phyloP scores from a whole-genome alignment of 2,329 filamentous ascomycete genomes.

The Aciculosporium take region DNA sequence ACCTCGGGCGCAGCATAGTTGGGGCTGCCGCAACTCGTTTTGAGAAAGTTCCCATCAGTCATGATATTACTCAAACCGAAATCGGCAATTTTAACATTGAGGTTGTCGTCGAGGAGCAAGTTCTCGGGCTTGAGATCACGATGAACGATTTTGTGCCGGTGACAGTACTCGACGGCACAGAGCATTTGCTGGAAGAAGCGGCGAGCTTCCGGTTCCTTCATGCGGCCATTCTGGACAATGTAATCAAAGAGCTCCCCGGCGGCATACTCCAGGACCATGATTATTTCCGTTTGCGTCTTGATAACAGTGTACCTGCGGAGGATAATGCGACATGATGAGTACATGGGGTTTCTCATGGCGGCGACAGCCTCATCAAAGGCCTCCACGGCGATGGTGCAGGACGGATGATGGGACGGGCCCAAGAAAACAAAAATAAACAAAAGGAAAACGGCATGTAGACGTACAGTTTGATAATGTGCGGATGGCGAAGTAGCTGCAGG shows the following conservation, averaged over 20 bases:
- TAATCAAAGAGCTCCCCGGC: constrained; percentile 96
- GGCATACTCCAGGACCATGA: constrained; percentile 98
- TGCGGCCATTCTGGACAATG: constrained; percentile 84
- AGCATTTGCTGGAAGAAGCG: constrained; percentile 99
- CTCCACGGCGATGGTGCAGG: background rate
- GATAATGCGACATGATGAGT: background rate
- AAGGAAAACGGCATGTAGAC: constrained; percentile 15
- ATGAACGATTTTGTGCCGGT: constrained; percentile 97
- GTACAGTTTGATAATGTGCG: constrained; percentile 97
- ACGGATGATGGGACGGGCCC: too few relatives aligned
- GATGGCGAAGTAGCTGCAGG: constrained; percentile 84
- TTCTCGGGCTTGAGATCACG: constrained; percentile 97
- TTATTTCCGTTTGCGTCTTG: constrained; percentile 84
- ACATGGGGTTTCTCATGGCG: too few relatives aligned
- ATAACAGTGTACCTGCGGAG: constrained; percentile 74
- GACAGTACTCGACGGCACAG: constrained; percentile 96
- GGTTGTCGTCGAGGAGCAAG: constrained; percentile 79
- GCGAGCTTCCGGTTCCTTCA: constrained; percentile 82
- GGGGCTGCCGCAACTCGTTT: constrained; percentile 94
- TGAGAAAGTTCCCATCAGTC: constrained; percentile 98
- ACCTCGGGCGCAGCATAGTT: constrained; percentile 98
- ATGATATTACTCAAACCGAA: constrained; percentile 99
- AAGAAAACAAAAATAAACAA: background rate
- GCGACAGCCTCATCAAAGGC: too few relatives aligned
- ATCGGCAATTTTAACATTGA: constrained; percentile 98